Base-by-base conservation (phyloP, 2,329 filamentous ascomycete genomes). In the Pseudogymnoascus sp. region DNA sequence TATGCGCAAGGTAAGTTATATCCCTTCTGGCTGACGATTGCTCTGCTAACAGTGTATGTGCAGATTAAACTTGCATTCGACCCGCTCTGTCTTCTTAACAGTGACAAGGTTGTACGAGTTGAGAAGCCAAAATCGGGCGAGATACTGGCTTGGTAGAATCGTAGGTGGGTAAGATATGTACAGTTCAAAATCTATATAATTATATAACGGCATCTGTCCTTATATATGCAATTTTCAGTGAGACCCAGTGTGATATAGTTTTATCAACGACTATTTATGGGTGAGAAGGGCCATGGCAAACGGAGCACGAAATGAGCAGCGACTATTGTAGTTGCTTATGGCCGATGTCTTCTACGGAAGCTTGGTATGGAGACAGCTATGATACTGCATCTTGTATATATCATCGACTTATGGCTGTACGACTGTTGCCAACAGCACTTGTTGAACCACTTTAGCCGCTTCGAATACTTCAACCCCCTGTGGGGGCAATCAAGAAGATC, bases 41-140 rank as follows among this genome's bases (percentile, higher is more conserved):
- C 3, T 37, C 21, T 39, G 15, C 58, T 35, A 21, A 9, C 31
- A 61, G 60, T 55, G 21, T 58, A 29, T 31, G 40, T 18, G 21
- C 40, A 89, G 86, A 85, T 93, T 72, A 94, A 94, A 78, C 80
- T 85, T 69, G 87, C 90, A 0, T 88, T 92, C 65, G 90, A 94
- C 73, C 90, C 90, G 2, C 76, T 91, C 33, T 87, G 82, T 67
- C 74, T 89, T 18, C 63, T 73, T 61, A 89, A 89, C 75, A 85
- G 82, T 68, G 86, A 88, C 76, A 89, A 89, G 76, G 80, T 89
- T 21, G 74, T 89, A 10, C 80, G 86, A 62, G 78, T 87, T 69
- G 78, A 87, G 74, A 78, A 76, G 67, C 80, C 81, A 18, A 77
- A 77, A 69, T 69, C 76, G 0, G 80, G 77, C 36, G 73, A 81